Evolutionary conservation across 768 basidiomycete species (phyloP), one percentile per base, ranked within the genome.

Genomic region (Psilocybe cyanescens): DNA sequence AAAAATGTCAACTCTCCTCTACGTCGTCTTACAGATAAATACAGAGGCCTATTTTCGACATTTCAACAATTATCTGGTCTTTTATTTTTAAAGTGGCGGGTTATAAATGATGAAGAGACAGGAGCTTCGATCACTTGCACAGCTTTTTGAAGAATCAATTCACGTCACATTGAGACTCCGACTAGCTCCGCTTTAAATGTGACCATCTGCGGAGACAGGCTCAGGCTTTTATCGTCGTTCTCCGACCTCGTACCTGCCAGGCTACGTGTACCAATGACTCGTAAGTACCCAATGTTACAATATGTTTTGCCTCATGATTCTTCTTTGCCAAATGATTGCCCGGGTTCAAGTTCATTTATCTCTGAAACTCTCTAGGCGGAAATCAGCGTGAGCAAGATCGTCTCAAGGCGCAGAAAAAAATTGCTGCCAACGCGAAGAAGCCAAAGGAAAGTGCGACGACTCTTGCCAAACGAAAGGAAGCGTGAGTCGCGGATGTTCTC

Each of bases 341-440:
- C 60, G 61, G 59, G 66, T 70, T 71, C 59, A 37, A 60, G 41
- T 44, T 44, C 41, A 44, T 44, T 12, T 44, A 44, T 52, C 46
- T 49, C 54, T 54, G 28, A 49, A 29, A n/a, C 49, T 49, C 56
- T 61, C 59, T 68, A 93, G 92, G 92, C 69, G 92, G 92, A 67
- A 92, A 94, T 71, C 91, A 93, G 73, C 85, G 92, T 55, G 92
- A 94, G 6, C 81, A 76, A 74, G 92, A 89, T 73, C 90, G 92
- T 65, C 74, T 76, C 19, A 88, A 86, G 71, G 86, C 89, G 12
- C 86, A 86, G 78, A 94, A 94, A 79, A 92, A 91, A 75, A 74
- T 78, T 12, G 82, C 82, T 1, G 75, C 78, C 6, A 57, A 64
- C 12, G 75, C 75, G 55, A 89, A 87, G 74, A 90, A 90, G 75